Percentiles rank a stretch among this genome's conserved stretches.
Evolutionary conservation across 2,329 filamentous ascomycete species (phyloP).

Genomic region (Conoideocrella luteorostrata): DNA sequence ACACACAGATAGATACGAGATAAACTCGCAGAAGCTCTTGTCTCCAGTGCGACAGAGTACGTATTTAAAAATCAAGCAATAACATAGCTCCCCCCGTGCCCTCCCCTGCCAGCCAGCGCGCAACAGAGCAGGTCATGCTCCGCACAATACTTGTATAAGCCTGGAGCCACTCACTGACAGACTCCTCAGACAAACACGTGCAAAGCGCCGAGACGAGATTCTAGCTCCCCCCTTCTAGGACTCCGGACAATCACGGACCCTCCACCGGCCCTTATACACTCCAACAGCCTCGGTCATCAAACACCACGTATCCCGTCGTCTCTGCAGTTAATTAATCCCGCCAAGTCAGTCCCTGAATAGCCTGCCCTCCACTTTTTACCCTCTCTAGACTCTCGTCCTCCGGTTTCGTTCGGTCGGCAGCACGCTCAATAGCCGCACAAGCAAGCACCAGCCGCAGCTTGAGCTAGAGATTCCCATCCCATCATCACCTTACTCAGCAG

Average conservation of each 20-base stretch:
- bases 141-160: no score
- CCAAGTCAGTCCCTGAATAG: neutral
- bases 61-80: no score
- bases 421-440: no score
- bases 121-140: no score
- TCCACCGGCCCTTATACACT: neutral
- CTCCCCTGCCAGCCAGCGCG: no score
- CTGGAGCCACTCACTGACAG: no score
- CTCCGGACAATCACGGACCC: slow-evolving; percentile 5
- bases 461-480: neutral
- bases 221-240: neutral
- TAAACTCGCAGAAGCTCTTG: no score
- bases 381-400: neutral
- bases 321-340: neutral
- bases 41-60: no score
- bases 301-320: neutral
- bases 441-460: neutral
- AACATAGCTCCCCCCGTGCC: no score
- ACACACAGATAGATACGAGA: no score
- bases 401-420: no score
- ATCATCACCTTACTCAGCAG: slow-evolving; percentile 8
- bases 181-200: slow-evolving; percentile 5
- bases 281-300: slow-evolving; percentile 3
- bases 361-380: slow-evolving; percentile 2
- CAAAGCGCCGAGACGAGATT: no score